Percentiles rank a stretch among this genome's conserved stretches.
phyloP scores from a whole-genome alignment of 2,329 filamentous ascomycete species.

The Neurospora sp. region DNA sequence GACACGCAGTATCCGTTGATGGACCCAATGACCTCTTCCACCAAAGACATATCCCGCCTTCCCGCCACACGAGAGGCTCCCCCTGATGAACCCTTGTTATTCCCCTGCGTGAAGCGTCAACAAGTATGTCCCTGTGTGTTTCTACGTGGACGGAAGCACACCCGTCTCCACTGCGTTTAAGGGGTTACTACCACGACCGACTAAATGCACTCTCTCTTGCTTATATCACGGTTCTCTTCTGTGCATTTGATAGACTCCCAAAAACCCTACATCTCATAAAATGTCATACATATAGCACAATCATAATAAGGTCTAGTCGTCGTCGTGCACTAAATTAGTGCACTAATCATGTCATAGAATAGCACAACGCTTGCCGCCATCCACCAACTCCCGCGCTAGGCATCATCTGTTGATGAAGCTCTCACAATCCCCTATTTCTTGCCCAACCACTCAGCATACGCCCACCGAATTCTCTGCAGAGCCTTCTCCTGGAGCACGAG shows the following conservation, averaged over 20 bases:
- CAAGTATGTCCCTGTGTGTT: neutral
- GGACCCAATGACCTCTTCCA: neutral
- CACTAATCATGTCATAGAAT: neutral
- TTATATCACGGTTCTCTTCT: no score
- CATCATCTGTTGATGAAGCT: neutral
- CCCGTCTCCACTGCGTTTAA: no score
- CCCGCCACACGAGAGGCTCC: neutral
- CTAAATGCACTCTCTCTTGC: no score
- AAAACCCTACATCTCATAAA: no score
- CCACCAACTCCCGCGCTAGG: neutral
- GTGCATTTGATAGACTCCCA: no score
- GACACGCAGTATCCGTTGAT: neutral
- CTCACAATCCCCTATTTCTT: constrained; percentile 4
- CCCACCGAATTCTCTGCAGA: constrained; percentile 79
- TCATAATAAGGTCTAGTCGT: neutral
- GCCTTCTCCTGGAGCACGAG: constrained; percentile 70
- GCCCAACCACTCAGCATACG: constrained; percentile 67
- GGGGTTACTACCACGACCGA: no score
- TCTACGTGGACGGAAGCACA: neutral
- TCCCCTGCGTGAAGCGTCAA: neutral
- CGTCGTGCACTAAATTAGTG: neutral
- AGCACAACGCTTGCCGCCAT: neutral
- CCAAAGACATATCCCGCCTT: neutral
- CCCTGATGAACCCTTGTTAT: neutral
- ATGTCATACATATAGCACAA: neutral